Conservation (phyloP, 2,329 filamentous ascomycete species). For the Annulohypoxylon truncatum region DNA sequence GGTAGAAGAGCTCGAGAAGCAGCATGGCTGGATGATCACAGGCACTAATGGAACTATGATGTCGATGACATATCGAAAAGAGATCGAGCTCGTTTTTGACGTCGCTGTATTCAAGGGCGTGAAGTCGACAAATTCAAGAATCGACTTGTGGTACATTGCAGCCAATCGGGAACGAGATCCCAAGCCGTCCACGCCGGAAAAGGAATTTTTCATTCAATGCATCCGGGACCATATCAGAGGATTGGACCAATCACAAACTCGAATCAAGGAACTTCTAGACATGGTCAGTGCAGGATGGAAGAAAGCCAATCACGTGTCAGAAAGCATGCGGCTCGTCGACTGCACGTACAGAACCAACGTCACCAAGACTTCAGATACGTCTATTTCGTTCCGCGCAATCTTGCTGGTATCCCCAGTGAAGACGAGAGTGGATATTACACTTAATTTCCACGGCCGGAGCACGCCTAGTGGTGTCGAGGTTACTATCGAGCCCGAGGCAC, state of each 20-base stretch:
- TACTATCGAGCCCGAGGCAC: conserved; percentile 64
- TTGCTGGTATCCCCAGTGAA: conserved; percentile 72
- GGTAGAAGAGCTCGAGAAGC: conserved; percentile 72
- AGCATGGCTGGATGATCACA: conserved; percentile 78
- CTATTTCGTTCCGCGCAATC: conserved; percentile 69
- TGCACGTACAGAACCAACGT: conserved; percentile 73
- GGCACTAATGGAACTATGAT: conserved; percentile 70
- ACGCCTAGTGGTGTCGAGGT: conserved; percentile 65
- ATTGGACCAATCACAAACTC: conserved; percentile 68
- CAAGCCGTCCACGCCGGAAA: conserved; percentile 70
- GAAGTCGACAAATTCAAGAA: conserved; percentile 60
- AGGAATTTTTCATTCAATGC: conserved; percentile 79
- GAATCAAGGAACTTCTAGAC: conserved; percentile 67
- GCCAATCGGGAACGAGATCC: conserved; percentile 65
- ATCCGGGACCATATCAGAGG: conserved; percentile 75
- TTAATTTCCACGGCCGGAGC: conserved; percentile 65
- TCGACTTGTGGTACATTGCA: conserved; percentile 78
- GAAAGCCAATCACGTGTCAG: conserved; percentile 67
- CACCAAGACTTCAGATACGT: conserved; percentile 72
- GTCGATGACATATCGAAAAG: conserved; percentile 79
- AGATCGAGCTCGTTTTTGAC: conserved; percentile 80
- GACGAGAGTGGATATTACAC: conserved; percentile 74
- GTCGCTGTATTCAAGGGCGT: conserved; percentile 67
- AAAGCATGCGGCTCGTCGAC: conserved; percentile 71
- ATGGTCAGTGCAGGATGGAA: conserved; percentile 75